Evolutionary conservation across 345 rosid genomes (phyloP), one percentile per base, ranked within the genome.

Genomic region (Isatis tinctoria): DNA sequence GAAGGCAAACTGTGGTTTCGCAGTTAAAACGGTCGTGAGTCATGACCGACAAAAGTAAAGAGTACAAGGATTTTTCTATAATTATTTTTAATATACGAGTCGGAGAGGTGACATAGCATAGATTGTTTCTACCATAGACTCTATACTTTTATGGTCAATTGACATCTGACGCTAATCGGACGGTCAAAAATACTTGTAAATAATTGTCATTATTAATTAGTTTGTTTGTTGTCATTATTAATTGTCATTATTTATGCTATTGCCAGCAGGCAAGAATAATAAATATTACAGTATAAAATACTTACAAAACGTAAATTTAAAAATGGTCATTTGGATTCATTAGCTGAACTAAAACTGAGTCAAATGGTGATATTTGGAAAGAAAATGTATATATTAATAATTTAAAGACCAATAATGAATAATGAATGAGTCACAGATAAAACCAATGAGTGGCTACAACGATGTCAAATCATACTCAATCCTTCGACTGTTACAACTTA

Each of bases 31-130:
- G 66, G 66, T 13, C 59, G 27, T 26, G 58, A 6, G 8, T 57
- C 60, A 36, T 48, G 68, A 10, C 78, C 66, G 64, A 74, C 77
- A 72, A 65, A 73, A 53, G 54, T 62, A 17, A 53, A 56, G 8
- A 10, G 28, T 13, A 8, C 2, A 22, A 20, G 4, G 11, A 14
- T 27, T 51, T 51, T 51, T 49, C 5, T 30, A 3, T 3, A 27
- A 20, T 16, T 3, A 20, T 3, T 3, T 48, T 53, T 14, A 27
- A 13, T 17, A 54, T 14, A 54, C 7, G 22, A 53, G 39, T 33
- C 2, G 9, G 36, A 33, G 30, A 27, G 30, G 1, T 51, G 47
- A 11, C 2, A 17, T 18, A 18, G 4, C 30, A 22, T 5, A 48
- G 30, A 4, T 40, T 51, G 35, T 26, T 27, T 2, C 3, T 4